phyloP scores from a whole-genome alignment of 1,284 basidiomycete species.

The Ceratobasidium sp. region DNA sequence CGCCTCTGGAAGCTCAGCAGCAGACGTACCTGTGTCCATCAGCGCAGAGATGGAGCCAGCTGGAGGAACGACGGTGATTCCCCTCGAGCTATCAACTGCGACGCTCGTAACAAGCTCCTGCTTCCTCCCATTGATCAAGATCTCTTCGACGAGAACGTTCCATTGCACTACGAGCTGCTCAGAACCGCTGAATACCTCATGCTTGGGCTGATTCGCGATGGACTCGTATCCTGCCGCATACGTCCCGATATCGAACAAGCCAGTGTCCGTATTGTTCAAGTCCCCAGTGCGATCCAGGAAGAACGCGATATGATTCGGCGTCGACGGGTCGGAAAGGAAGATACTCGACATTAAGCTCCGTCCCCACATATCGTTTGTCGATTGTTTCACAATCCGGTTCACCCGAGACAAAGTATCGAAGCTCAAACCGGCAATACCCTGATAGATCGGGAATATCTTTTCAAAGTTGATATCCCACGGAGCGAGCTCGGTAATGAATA shows the following conservation, averaged over 20 bases:
- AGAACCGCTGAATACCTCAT: conserved; percentile 6
- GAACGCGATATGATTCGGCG: conserved; percentile 43
- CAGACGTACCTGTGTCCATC: conserved; percentile 40
- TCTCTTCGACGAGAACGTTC: conserved; percentile 21
- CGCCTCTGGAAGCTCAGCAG: conserved; percentile 10
- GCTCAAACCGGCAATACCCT: conserved; percentile 33
- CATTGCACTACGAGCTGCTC: background rate
- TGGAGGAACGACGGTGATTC: conserved; percentile 7
- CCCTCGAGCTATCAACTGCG: background rate
- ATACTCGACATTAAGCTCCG: conserved; percentile 38
- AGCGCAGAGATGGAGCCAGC: conserved; percentile 22
- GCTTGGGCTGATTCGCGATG: conserved; percentile 16
- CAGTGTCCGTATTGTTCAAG: conserved; percentile 35
- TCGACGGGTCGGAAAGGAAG: conserved; percentile 27
- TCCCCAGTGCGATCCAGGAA: conserved; percentile 35
- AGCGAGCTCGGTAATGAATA: conserved; percentile 5
- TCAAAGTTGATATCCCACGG: background rate
- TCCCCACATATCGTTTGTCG: conserved; percentile 15
- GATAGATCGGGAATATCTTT: conserved; percentile 3
- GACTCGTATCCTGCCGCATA: conserved; percentile 37
- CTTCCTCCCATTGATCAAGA: conserved; percentile 15
- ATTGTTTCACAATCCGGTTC: background rate
- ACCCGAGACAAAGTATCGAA: conserved; percentile 32
- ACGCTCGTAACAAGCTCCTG: conserved; percentile 11
- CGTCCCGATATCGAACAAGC: conserved; percentile 33